Evolutionary conservation across 805 yeast genomes (phyloP).

Genomic region (Candida ponderosae): DNA sequence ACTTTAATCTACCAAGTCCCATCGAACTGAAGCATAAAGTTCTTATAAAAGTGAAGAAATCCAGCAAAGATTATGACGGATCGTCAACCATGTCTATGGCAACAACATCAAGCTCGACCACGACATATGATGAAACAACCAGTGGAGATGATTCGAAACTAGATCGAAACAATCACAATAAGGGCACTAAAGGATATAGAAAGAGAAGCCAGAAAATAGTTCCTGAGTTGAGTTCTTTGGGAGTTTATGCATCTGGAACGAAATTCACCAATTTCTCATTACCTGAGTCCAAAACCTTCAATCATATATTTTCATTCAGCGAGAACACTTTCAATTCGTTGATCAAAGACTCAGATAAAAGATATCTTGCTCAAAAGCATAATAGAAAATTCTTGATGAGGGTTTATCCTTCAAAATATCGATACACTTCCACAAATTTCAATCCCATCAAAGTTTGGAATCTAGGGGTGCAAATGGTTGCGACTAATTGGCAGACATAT

Average conservation of each 20-base stretch:
- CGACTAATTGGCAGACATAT: conserved; percentile 93
- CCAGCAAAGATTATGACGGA: conserved; percentile 18
- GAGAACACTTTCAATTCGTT: conserved; percentile 62
- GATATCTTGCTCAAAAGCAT: conserved; percentile 60
- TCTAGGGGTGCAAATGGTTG: conserved; percentile 88
- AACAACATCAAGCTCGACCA: conserved; percentile 19
- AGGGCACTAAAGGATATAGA: neutral
- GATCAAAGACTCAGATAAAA: conserved; percentile 52
- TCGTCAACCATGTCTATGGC: conserved; percentile 10
- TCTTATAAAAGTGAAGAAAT: conserved; percentile 70
- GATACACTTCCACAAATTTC: conserved; percentile 76
- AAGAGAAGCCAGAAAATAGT: conserved; percentile 19
- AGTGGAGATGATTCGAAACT: conserved; percentile 30
- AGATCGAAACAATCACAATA: too few relatives aligned
- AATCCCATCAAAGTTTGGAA: conserved; percentile 77
- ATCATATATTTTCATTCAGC: conserved; percentile 82
- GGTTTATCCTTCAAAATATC: conserved; percentile 75
- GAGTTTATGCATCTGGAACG: conserved; percentile 56
- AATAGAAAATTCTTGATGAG: conserved; percentile 71
- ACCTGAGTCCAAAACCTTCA: conserved; percentile 73
- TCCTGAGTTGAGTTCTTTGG: conserved; percentile 48
- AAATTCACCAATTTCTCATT: conserved; percentile 77
- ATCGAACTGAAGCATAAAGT: conserved; percentile 60
- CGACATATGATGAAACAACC: conserved; percentile 26
- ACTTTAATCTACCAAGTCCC: conserved; percentile 60